These are phyloP conservation scores for Dryas octopetala DNA, from an alignment of 306 rosid genomes.

Conservation along the genomic window DNA sequence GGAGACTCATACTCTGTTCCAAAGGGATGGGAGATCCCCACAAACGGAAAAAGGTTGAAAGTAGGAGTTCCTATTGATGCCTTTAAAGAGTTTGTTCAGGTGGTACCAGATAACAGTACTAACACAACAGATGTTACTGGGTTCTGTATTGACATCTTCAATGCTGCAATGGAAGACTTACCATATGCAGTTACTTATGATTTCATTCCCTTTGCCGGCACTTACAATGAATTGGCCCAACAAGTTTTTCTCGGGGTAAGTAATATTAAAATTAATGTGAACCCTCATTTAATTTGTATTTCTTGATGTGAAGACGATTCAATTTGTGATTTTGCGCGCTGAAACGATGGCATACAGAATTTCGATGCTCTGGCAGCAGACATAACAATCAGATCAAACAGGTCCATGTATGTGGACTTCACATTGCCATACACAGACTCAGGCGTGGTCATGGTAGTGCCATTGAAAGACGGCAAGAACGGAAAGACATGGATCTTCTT, in stretches of 20 bases:
- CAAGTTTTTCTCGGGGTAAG: conserved; percentile 50
- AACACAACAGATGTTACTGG: conserved; percentile 37
- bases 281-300: no score
- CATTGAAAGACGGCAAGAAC: conserved; percentile 13
- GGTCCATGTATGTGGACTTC: conserved; percentile 42
- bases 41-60: conserved; percentile 36
- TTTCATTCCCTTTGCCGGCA: conserved; percentile 44
- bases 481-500: conserved; percentile 46
- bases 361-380: conserved; percentile 22
- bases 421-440: conserved; percentile 51
- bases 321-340: no score
- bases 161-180: conserved; percentile 41
- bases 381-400: conserved; percentile 25
- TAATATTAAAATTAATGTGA: background rate
- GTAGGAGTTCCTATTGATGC: conserved; percentile 43
- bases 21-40: conserved; percentile 48
- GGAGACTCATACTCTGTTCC: conserved; percentile 29
- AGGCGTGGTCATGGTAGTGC: conserved; percentile 47
- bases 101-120: conserved; percentile 12
- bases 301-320: background rate
- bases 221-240: conserved; percentile 36
- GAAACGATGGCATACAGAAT: conserved; percentile 4
- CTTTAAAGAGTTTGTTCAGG: conserved; percentile 41
- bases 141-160: conserved; percentile 44
- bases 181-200: conserved; percentile 39